phyloP scores from a whole-genome alignment of 225 moss, liverwort and hornwort species.

The Anthoceros angustus region DNA sequence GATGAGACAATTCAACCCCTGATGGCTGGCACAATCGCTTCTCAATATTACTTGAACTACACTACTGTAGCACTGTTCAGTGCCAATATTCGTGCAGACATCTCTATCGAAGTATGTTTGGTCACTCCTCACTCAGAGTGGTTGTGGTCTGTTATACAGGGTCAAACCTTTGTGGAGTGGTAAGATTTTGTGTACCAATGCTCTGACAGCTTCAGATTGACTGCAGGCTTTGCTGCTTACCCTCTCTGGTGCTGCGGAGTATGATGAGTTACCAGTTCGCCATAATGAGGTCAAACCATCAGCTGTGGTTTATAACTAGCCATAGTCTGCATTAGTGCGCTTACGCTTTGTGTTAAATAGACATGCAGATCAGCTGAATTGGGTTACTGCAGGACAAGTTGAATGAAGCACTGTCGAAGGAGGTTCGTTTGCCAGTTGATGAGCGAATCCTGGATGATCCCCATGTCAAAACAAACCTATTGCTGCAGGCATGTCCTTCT shows the following conservation, averaged over 20 bases:
- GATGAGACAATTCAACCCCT: slow-evolving; percentile 73
- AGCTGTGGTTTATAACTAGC: not conserved
- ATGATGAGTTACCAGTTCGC: slow-evolving; percentile 92
- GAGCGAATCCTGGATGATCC: slow-evolving; percentile 78
- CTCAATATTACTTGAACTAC: slow-evolving; percentile 95
- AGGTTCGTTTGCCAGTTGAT: slow-evolving; percentile 68
- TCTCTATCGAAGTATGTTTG: slow-evolving; percentile 50
- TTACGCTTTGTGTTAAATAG: not conserved
- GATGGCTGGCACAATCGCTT: slow-evolving; percentile 81
- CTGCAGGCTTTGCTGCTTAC: slow-evolving; percentile 74
- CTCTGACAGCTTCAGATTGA: not conserved
- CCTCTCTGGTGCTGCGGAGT: slow-evolving; percentile 85
- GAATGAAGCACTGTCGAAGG: slow-evolving; percentile 62
- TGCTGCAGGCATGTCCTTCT: slow-evolving; percentile 53
- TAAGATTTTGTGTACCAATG: not conserved
- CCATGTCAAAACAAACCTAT: slow-evolving; percentile 89
- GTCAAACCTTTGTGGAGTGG: not conserved
- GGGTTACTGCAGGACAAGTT: slow-evolving; percentile 53
- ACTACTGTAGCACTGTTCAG: slow-evolving; percentile 87
- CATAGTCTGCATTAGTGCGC: not conserved
- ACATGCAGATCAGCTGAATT: not conserved
- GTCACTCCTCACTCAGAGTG: not conserved
- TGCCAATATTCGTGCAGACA: slow-evolving; percentile 65
- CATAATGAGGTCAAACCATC: slow-evolving; percentile 71
- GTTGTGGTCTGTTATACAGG: not conserved